A percentile compares a stretch with the other conserved stretches of the same genome.
These are phyloP conservation scores for Capsicum chinense DNA, from an alignment of 257 asterid genomes.

Conservation along the genomic window DNA sequence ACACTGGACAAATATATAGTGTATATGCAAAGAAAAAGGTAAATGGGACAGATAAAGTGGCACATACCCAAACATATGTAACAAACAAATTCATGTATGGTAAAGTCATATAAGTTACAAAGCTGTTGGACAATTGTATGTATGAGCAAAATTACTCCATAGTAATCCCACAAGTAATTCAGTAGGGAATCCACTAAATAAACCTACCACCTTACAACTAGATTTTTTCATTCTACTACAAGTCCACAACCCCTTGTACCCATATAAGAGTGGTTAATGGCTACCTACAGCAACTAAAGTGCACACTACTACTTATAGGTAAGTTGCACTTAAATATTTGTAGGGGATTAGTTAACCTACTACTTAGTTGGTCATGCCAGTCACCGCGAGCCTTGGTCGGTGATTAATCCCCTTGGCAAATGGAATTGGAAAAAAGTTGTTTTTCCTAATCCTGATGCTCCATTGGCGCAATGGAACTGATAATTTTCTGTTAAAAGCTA, in stretches of 20 bases:
- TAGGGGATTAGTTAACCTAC: neutral
- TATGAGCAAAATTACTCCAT: neutral
- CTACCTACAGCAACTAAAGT: neutral
- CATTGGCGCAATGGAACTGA: too few species aligned
- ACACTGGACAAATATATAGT: neutral
- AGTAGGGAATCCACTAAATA: neutral
- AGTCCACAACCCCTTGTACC: neutral
- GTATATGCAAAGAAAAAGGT: neutral
- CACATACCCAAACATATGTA: too few species aligned
- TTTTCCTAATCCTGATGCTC: too few species aligned
- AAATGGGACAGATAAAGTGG: too few species aligned
- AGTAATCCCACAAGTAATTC: neutral
- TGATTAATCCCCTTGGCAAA: too few species aligned
- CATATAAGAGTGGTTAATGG: neutral
- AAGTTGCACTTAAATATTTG: neutral
- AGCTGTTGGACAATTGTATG: neutral
- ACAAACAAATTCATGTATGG: too few species aligned
- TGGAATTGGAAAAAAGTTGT: too few species aligned
- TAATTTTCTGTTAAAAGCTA: too few species aligned
- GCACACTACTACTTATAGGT: neutral
- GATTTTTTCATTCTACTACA: neutral
- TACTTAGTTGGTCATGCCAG: neutral
- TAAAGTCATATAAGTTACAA: conserved; percentile 15
- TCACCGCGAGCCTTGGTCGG: too few species aligned
- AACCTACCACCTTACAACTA: neutral